A percentile compares a stretch with the other conserved stretches of the same genome.
phyloP scores from a whole-genome alignment of 306 rosid species.

The Pterocarpus santalinus region DNA sequence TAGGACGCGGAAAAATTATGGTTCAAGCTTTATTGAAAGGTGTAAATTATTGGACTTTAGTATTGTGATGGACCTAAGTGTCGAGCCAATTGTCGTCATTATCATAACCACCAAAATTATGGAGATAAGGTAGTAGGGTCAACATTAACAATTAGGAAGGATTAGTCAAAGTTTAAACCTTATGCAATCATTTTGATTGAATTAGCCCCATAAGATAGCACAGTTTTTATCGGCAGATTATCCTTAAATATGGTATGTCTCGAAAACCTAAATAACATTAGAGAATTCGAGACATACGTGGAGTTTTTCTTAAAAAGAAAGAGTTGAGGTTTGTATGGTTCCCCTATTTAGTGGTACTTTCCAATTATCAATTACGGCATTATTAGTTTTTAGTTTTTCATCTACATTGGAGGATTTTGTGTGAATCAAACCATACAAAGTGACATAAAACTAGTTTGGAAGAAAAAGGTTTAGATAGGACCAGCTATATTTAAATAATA shows the following conservation, averaged over 20 bases:
- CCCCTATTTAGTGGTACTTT: neutral
- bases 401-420: neutral
- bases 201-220: neutral
- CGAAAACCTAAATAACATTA: neutral
- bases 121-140: conserved; percentile 35
- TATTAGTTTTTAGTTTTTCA: neutral
- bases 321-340: neutral
- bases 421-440: neutral
- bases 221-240: neutral
- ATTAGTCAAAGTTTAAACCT: conserved; percentile 6
- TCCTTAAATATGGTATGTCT: neutral
- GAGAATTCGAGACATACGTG: neutral
- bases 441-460: neutral
- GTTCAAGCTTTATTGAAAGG: conserved; percentile 24
- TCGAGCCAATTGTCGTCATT: conserved; percentile 39
- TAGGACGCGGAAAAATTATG: conserved; percentile 18
- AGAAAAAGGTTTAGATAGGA: neutral
- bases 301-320: neutral
- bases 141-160: conserved; percentile 13
- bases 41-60: conserved; percentile 39
- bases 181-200: neutral
- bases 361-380: neutral
- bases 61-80: conserved; percentile 47
- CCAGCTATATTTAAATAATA: neutral
- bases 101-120: conserved; percentile 54